These are phyloP conservation scores for Aspergillus caelatus DNA, from an alignment of 2,329 filamentous ascomycete genomes.

Conservation along the genomic window DNA sequence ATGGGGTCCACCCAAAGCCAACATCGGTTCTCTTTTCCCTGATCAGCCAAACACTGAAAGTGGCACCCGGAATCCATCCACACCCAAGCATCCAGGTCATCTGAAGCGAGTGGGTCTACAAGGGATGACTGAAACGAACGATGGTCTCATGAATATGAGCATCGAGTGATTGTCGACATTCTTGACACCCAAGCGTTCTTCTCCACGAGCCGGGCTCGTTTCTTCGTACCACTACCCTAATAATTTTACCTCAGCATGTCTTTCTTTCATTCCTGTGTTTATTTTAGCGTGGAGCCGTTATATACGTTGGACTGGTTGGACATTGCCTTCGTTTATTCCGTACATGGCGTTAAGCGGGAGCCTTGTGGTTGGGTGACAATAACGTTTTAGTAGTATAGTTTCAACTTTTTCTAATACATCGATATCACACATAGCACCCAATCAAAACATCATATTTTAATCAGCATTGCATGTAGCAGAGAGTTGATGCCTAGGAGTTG, in stretches of 20 bases:
- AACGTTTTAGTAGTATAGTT: not conserved
- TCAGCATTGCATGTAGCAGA: not conserved
- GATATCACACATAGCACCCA: not conserved
- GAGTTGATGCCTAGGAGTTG: not conserved
- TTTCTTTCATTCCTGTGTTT: not conserved
- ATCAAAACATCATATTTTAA: not conserved
- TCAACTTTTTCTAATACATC: not conserved
- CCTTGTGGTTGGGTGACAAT: not conserved
- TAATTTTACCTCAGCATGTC: not conserved
- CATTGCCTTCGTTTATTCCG: not conserved
- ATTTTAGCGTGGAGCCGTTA: not conserved
- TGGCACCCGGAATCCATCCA: slow-evolving; percentile 55
- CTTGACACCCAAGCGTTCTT: not conserved
- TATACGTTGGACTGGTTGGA: not conserved
- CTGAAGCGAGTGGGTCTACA: slow-evolving; percentile 74
- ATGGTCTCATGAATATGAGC: slow-evolving; percentile 95
- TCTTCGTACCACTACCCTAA: no score
- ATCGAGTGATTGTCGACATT: slow-evolving; percentile 67
- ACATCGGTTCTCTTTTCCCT: slow-evolving; percentile 52
- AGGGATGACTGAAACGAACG: slow-evolving; percentile 94
- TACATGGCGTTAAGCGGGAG: not conserved
- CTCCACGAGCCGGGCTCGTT: slow-evolving; percentile 16
- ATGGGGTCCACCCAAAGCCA: slow-evolving; percentile 73
- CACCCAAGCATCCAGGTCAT: slow-evolving; percentile 48
- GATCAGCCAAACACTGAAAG: slow-evolving; percentile 54